Evolutionary conservation across 306 rosid species (phyloP).

Genomic region (Rosa lucieae): DNA sequence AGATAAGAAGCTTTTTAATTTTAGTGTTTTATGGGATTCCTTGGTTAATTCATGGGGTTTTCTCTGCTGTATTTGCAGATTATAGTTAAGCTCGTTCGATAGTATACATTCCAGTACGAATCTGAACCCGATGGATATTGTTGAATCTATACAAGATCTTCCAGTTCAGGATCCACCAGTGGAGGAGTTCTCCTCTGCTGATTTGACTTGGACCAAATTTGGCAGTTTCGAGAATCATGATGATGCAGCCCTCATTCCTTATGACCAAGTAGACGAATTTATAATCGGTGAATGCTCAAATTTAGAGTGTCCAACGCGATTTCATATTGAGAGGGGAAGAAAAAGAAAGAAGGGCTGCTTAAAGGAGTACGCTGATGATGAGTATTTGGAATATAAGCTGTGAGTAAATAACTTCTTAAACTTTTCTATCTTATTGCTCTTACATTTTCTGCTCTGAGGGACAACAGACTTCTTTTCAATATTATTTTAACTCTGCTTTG

Average conservation of each 20-base stretch:
- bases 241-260: constrained; percentile 87
- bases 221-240: constrained; percentile 73
- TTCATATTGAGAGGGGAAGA: constrained; percentile 82
- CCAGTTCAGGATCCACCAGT: constrained; percentile 82
- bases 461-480: not conserved
- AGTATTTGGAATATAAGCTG: constrained; percentile 85
- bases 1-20: not conserved
- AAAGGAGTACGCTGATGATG: constrained; percentile 86
- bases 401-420: constrained; percentile 44
- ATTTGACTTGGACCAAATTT: constrained; percentile 86
- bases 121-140: constrained; percentile 48
- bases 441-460: not conserved
- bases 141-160: constrained; percentile 65
- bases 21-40: not conserved
- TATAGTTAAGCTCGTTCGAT: not conserved
- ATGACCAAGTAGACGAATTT: constrained; percentile 80
- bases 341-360: constrained; percentile 73
- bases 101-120: not conserved
- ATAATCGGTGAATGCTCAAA: constrained; percentile 85
- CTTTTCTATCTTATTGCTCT: constrained; percentile 14
- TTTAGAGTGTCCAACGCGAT: constrained; percentile 78
- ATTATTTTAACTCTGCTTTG: not conserved
- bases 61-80: constrained; percentile 21
- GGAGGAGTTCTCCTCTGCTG: constrained; percentile 76
- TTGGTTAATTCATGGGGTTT: not conserved